Conservation (phyloP, 805 yeast species). For the Ogataea saltuana region DNA sequence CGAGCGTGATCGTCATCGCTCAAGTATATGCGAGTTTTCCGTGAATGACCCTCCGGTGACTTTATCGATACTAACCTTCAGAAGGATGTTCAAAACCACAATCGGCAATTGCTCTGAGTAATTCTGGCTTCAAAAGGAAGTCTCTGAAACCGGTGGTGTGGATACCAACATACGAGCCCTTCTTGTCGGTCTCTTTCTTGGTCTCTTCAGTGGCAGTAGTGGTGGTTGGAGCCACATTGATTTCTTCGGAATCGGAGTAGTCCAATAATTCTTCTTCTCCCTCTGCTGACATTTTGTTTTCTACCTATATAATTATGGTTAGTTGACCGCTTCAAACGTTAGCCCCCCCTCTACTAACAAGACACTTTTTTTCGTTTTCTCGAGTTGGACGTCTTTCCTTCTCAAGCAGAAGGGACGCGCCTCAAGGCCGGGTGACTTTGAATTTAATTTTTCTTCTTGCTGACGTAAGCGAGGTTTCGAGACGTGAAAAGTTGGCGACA, state of each 20-base stretch:
- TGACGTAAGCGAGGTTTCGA: constrained; percentile 6
- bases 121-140: constrained; percentile 93
- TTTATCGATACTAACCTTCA: constrained; percentile 73
- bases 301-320: constrained; percentile 2
- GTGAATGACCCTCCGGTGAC: neutral
- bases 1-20: too few relatives aligned
- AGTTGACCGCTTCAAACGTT: neutral
- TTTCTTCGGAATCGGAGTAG: constrained; percentile 97
- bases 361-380: neutral
- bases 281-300: constrained; percentile 74
- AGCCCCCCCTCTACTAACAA: neutral
- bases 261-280: constrained; percentile 99
- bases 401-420: constrained; percentile 4
- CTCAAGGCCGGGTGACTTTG: constrained; percentile 18
- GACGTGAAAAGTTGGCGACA: constrained; percentile 8
- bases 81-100: constrained; percentile 99
- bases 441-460: neutral
- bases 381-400: constrained; percentile 2
- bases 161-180: constrained; percentile 97
- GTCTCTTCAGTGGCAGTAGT: constrained; percentile 44
- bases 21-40: constrained; percentile 7
- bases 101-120: constrained; percentile 95
- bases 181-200: constrained; percentile 70
- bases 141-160: constrained; percentile 99
- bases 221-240: constrained; percentile 65